A percentile compares a stretch with the other conserved stretches of the same genome.
phyloP scores from a whole-genome alignment of 192 early-diverging fungal species.

The Lunasporangiospora selenospora region DNA sequence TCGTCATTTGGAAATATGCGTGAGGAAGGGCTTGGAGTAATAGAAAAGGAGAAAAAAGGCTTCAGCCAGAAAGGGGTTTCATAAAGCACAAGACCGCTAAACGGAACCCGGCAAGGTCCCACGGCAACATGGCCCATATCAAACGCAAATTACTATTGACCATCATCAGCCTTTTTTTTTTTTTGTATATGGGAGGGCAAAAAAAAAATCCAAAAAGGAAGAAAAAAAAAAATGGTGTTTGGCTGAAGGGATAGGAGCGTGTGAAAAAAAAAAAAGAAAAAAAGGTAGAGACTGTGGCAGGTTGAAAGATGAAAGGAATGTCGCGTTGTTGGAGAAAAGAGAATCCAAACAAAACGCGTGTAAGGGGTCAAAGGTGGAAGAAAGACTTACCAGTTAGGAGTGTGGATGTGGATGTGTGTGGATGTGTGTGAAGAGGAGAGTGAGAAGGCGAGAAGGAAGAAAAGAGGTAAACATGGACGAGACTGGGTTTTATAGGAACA shows the following conservation, averaged over 20 bases:
- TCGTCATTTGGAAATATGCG: too few relatives aligned
- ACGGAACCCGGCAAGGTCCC: slow-evolving; percentile 50
- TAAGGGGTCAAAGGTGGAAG: not conserved
- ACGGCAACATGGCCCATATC: slow-evolving; percentile 53
- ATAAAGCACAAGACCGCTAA: slow-evolving; percentile 55
- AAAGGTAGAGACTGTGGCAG: not conserved
- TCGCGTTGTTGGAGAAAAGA: not conserved
- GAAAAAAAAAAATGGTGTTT: not conserved
- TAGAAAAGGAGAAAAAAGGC: slow-evolving; percentile 7
- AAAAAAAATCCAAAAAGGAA: not conserved
- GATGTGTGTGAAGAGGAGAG: too few relatives aligned
- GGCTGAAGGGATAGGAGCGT: too few relatives aligned
- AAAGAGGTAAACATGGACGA: not conserved
- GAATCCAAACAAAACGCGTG: too few relatives aligned
- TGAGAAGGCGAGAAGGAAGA: not conserved
- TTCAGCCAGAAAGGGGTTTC: slow-evolving; percentile 49
- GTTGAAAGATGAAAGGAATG: not conserved
- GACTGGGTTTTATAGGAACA: too few relatives aligned
- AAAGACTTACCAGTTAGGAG: slow-evolving; percentile 5
- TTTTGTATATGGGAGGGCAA: not conserved
- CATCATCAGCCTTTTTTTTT: too few relatives aligned
- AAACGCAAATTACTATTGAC: too few relatives aligned
- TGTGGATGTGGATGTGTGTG: too few relatives aligned
- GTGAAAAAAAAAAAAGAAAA: not conserved
- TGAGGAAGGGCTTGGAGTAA: not conserved